Evolutionary conservation across 805 yeast genomes (phyloP).

Genomic region (Kazachstania bromeliacearum): DNA sequence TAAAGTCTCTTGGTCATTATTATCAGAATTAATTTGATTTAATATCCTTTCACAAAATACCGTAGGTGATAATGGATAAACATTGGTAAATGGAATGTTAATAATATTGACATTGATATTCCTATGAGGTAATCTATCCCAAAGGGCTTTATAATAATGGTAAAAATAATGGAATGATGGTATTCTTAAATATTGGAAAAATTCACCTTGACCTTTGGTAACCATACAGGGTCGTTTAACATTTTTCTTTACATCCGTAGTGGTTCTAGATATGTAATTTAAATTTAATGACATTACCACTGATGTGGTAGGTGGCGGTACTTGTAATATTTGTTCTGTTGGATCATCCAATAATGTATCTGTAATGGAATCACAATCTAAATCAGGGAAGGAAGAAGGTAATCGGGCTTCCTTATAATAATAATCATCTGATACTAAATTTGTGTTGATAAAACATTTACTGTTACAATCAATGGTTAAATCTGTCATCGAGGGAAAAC

Average conservation of each 20-base stretch:
- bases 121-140: constrained; percentile 26
- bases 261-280: constrained; percentile 17
- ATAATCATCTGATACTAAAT: constrained; percentile 17
- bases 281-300: constrained; percentile 19
- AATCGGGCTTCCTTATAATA: constrained; percentile 10
- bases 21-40: background rate
- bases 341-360: constrained; percentile 23
- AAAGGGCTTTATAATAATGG: constrained; percentile 22
- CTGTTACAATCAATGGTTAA: constrained; percentile 43
- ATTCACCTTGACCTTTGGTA: constrained; percentile 19
- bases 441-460: constrained; percentile 30
- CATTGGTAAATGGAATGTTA: constrained; percentile 29
- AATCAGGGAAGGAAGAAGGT: constrained; percentile 1
- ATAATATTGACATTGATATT: constrained; percentile 23
- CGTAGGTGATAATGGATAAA: constrained; percentile 23
- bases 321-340: constrained; percentile 11
- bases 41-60: constrained; percentile 15
- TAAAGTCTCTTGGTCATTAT: constrained; percentile 21
- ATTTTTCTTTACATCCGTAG: constrained; percentile 7
- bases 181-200: constrained; percentile 16
- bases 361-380: constrained; percentile 16
- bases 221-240: constrained; percentile 16
- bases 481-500: constrained; percentile 32
- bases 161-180: constrained; percentile 26
- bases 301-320: constrained; percentile 30